phyloP scores from a whole-genome alignment of 2,329 filamentous ascomycete genomes.

The Ilyonectria robusta region DNA sequence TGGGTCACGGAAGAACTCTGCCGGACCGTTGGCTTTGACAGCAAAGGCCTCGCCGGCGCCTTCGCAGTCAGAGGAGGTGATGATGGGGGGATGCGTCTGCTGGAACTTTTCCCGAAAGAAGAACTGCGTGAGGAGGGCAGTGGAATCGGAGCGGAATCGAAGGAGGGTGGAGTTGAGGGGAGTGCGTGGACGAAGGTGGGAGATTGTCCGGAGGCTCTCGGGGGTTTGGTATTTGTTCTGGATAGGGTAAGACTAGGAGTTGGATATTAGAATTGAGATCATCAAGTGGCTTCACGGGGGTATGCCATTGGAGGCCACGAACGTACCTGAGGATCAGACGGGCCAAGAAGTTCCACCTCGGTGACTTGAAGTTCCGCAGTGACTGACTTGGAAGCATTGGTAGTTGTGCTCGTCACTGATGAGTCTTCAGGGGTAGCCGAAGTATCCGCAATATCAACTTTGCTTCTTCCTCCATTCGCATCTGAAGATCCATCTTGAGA shows the following conservation, averaged over 20 bases:
- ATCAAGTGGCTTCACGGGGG: background rate
- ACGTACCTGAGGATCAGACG: slow-evolving; percentile 83
- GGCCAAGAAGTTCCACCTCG: slow-evolving; percentile 78
- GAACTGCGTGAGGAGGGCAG: slow-evolving; percentile 80
- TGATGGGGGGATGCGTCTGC: slow-evolving; percentile 92
- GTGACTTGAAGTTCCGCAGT: slow-evolving; percentile 80
- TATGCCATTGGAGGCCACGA: slow-evolving; percentile 10
- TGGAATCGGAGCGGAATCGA: slow-evolving; percentile 85
- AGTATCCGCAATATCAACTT: slow-evolving; percentile 7
- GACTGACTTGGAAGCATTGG: slow-evolving; percentile 14
- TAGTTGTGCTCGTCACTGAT: slow-evolving; percentile 3
- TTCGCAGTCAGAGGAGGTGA: slow-evolving; percentile 97
- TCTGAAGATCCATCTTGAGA: slow-evolving; percentile 19
- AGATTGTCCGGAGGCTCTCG: slow-evolving; percentile 89
- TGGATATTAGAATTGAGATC: slow-evolving; percentile 29
- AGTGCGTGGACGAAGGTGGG: slow-evolving; percentile 87
- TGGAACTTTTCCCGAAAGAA: slow-evolving; percentile 80
- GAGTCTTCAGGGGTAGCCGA: slow-evolving; percentile 8
- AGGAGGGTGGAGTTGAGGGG: slow-evolving; percentile 86
- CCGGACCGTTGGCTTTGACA: slow-evolving; percentile 64
- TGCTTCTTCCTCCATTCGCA: background rate
- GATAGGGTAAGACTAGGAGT: slow-evolving; percentile 83
- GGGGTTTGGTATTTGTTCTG: slow-evolving; percentile 96
- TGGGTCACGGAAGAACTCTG: slow-evolving; percentile 82
- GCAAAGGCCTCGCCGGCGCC: slow-evolving; percentile 95